Evolutionary conservation across 352 stramenopile genomes (phyloP).

Genomic region (Globisporangium ultimum): DNA sequence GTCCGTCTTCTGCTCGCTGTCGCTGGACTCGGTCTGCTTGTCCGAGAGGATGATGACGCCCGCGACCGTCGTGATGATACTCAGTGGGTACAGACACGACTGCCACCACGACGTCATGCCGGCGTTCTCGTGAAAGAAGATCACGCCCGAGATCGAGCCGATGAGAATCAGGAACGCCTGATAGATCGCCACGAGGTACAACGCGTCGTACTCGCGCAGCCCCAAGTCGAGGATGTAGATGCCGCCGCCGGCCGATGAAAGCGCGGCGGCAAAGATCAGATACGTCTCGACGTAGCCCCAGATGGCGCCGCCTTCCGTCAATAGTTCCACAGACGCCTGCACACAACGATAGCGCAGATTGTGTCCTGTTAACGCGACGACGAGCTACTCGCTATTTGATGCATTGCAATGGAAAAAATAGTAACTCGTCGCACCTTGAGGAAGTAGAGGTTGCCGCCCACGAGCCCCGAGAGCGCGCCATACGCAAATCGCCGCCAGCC

Average conservation of each 20-base stretch:
- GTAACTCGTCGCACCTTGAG: constrained; percentile 52
- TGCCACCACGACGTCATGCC: constrained; percentile 86
- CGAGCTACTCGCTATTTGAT: no score
- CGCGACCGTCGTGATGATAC: constrained; percentile 74
- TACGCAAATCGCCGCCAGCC: constrained; percentile 79
- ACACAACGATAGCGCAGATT: not conserved
- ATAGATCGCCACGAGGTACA: constrained; percentile 86
- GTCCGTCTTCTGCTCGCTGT: constrained; percentile 29
- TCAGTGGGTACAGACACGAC: constrained; percentile 65
- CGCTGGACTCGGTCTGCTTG: constrained; percentile 62
- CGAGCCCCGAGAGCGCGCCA: constrained; percentile 69
- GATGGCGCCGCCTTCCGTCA: constrained; percentile 65
- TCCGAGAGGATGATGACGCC: constrained; percentile 83
- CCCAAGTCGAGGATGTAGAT: constrained; percentile 80
- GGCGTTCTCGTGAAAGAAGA: constrained; percentile 86
- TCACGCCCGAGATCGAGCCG: constrained; percentile 79
- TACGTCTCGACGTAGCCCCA: constrained; percentile 73
- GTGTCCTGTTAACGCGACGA: no score
- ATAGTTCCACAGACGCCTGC: constrained; percentile 77
- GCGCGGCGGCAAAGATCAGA: constrained; percentile 56
- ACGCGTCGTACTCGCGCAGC: constrained; percentile 80
- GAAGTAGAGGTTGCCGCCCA: constrained; percentile 86
- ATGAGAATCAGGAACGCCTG: constrained; percentile 83
- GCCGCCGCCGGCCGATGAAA: constrained; percentile 64
- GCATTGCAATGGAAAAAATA: not conserved